Evolutionary conservation across 2,329 filamentous ascomycete species (phyloP).

Genomic region (Dactylonectria estremocensis): DNA sequence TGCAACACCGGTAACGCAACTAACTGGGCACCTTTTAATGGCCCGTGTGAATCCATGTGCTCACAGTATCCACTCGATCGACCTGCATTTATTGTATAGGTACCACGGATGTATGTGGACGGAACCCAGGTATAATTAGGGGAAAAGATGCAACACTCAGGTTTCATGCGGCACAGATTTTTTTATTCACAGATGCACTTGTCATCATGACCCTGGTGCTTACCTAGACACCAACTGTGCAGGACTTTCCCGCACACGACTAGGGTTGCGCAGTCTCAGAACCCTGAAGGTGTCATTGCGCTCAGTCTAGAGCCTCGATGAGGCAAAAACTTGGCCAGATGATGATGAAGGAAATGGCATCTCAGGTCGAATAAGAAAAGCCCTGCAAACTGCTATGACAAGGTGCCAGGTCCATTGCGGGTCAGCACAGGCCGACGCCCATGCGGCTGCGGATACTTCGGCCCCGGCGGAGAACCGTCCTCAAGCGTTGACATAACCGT

Average conservation of each 20-base stretch:
- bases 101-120: not conserved
- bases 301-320: slow-evolving; percentile 7
- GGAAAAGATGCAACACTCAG: slow-evolving; percentile 27
- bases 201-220: slow-evolving; percentile 16
- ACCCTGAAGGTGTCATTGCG: slow-evolving; percentile 12
- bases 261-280: slow-evolving; percentile 22
- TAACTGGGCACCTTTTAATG: slow-evolving; percentile 1
- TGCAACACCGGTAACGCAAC: slow-evolving; percentile 6
- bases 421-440: slow-evolving; percentile 7
- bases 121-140: slow-evolving; percentile 13
- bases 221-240: slow-evolving; percentile 15
- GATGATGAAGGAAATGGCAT: slow-evolving; percentile 15
- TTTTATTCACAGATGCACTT: slow-evolving; percentile 21
- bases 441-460: slow-evolving; percentile 14
- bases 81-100: slow-evolving; percentile 1
- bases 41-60: not conserved
- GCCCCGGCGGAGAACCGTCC: not conserved
- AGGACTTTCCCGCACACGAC: slow-evolving; percentile 21
- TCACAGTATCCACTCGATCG: slow-evolving; percentile 18
- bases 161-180: slow-evolving; percentile 27
- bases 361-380: slow-evolving; percentile 16
- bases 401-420: slow-evolving; percentile 11
- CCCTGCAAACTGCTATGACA: slow-evolving; percentile 14
- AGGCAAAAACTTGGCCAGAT: slow-evolving; percentile 17
- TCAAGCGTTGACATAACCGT: not conserved